Evolutionary conservation across 2,329 filamentous ascomycete species (phyloP).

Genomic region (Ophiosphaerella herpotricha): DNA sequence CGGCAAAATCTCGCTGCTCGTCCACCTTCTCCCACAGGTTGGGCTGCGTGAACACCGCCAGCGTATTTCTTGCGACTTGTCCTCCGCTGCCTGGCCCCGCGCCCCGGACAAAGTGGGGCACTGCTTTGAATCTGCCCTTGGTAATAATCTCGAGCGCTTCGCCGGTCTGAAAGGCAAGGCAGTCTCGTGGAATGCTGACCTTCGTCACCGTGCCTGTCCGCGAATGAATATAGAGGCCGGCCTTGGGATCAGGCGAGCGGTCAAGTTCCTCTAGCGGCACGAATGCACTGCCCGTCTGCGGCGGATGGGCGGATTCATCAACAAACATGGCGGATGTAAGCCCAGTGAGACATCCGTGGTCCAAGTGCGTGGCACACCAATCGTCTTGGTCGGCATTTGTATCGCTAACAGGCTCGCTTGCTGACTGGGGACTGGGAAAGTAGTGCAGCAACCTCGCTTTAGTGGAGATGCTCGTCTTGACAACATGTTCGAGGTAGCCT

Average conservation of each 20-base stretch:
- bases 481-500: conserved; percentile 85
- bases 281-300: conserved; percentile 38
- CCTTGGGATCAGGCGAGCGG: conserved; percentile 76
- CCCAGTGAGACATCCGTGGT: conserved; percentile 92
- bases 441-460: conserved; percentile 94
- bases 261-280: conserved; percentile 71
- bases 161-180: conserved; percentile 94
- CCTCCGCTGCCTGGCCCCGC: conserved; percentile 60
- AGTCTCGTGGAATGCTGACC: conserved; percentile 87
- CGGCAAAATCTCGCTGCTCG: conserved; percentile 71
- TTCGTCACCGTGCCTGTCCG: conserved; percentile 83
- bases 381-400: conserved; percentile 69
- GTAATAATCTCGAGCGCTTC: conserved; percentile 92
- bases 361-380: conserved; percentile 91
- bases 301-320: conserved; percentile 66
- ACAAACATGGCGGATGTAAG: conserved; percentile 96
- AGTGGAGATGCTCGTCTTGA: conserved; percentile 81
- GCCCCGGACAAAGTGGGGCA: conserved; percentile 92
- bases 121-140: conserved; percentile 85
- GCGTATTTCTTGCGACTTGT: conserved; percentile 69
- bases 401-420: conserved; percentile 15
- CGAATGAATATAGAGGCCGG: conserved; percentile 93
- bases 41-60: conserved; percentile 97
- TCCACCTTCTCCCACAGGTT: conserved; percentile 84
- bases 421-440: conserved; percentile 63